Evolutionary conservation across 192 early-diverging fungal genomes (phyloP).

Genomic region (Coemansia furcata): DNA sequence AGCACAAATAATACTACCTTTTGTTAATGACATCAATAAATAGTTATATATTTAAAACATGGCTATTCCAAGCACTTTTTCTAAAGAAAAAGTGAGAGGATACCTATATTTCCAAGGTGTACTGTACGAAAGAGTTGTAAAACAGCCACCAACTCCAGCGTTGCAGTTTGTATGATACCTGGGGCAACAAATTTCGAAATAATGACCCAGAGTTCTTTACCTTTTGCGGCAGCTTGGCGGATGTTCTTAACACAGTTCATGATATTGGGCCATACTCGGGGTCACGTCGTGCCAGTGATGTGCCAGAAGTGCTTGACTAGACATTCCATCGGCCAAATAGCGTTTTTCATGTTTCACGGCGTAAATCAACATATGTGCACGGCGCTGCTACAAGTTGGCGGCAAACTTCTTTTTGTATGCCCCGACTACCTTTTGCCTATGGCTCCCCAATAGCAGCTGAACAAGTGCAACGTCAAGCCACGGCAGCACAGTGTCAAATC

Average conservation of each 20-base stretch:
- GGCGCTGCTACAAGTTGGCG: constrained; percentile 72
- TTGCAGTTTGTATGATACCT: no score
- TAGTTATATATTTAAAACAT: no score
- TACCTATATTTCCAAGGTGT: no score
- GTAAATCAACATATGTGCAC: constrained; percentile 76
- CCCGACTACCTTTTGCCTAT: constrained; percentile 61
- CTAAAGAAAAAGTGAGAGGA: no score
- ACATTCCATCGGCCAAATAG: constrained; percentile 85
- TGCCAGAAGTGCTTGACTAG: constrained; percentile 93
- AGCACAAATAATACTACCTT: no score
- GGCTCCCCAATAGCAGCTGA: not conserved
- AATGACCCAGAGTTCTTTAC: no score
- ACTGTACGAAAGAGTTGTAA: no score
- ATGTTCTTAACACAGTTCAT: constrained; percentile 80
- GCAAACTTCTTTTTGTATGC: constrained; percentile 64
- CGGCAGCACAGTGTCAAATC: not conserved
- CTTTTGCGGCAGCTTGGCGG: constrained; percentile 23
- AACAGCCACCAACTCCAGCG: no score
- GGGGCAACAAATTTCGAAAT: no score
- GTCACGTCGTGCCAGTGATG: constrained; percentile 75
- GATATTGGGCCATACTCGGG: constrained; percentile 80
- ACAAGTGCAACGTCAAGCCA: constrained; percentile 13
- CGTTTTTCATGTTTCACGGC: constrained; percentile 94
- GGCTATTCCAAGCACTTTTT: no score
- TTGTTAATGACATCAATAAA: no score